Evolutionary conservation across 495 filamentous ascomycete genomes (phyloP).

Genomic region (Hypoxylon subgilvum): DNA sequence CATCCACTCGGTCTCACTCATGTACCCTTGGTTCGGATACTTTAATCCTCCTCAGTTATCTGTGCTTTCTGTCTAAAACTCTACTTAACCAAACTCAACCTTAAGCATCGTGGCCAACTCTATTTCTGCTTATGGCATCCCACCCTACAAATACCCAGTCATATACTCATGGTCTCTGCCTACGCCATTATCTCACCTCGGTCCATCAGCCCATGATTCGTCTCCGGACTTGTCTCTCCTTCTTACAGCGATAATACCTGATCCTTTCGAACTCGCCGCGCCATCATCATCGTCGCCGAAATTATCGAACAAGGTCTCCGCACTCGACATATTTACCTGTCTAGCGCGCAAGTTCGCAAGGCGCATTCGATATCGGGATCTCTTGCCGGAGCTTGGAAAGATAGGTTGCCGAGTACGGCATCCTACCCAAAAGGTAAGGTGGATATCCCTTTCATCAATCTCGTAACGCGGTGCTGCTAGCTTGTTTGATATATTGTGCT

Average conservation of each 20-base stretch:
- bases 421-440: constrained; percentile 18
- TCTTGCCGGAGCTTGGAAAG: neutral
- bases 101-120: too few species aligned
- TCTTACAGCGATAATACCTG: constrained; percentile 2
- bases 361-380: too few species aligned
- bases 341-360: too few species aligned
- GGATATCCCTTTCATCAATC: neutral
- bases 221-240: too few species aligned
- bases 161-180: constrained; percentile 3
- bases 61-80: neutral
- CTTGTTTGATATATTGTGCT: neutral
- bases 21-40: too few species aligned
- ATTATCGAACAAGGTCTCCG: neutral
- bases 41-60: too few species aligned
- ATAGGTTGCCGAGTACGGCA: constrained; percentile 1
- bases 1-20: too few species aligned
- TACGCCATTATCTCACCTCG: constrained; percentile 10
- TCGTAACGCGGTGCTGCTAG: neutral
- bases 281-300: neutral
- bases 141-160: neutral
- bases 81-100: too few species aligned
- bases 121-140: constrained; percentile 10
- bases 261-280: neutral
- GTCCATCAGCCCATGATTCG: neutral
- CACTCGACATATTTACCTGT: too few species aligned